Evolutionary conservation across 78 protist species (phyloP).

Genomic region (Monosiga brevicollis): DNA sequence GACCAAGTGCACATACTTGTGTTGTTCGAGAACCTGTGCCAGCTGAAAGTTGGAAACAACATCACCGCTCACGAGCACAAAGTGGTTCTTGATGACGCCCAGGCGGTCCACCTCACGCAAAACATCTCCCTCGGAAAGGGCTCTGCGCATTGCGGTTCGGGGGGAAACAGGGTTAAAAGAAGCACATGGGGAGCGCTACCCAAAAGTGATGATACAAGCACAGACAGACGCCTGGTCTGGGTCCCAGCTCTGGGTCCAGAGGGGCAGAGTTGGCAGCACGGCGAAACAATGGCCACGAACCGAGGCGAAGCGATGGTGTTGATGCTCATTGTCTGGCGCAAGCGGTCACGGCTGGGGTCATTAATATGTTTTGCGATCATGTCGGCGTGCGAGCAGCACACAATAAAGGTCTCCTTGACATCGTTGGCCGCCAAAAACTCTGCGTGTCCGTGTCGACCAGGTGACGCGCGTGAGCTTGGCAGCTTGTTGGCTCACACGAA

Average conservation of each 20-base stretch:
- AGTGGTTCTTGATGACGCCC: slow-evolving; percentile 48
- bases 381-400: slow-evolving; percentile 51
- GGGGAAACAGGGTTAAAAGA: not conserved
- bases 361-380: slow-evolving; percentile 37
- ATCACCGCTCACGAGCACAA: slow-evolving; percentile 62
- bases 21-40: slow-evolving; percentile 37
- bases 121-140: slow-evolving; percentile 53
- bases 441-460: too few species aligned
- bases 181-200: not conserved
- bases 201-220: not conserved
- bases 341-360: not conserved
- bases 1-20: slow-evolving; percentile 56
- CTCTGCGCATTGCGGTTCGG: not conserved
- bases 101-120: slow-evolving; percentile 48
- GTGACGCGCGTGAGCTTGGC: too few species aligned
- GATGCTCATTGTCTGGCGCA: not conserved
- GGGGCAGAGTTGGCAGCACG: not conserved
- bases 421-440: slow-evolving; percentile 62
- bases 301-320: not conserved
- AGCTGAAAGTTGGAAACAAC: slow-evolving; percentile 62
- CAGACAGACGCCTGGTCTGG: not conserved
- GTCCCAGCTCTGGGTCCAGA: not conserved
- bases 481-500: too few species aligned
- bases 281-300: not conserved
- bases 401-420: slow-evolving; percentile 53